phyloP scores from a whole-genome alignment of 2,329 filamentous ascomycete species.

The Paecilomyces formosus region DNA sequence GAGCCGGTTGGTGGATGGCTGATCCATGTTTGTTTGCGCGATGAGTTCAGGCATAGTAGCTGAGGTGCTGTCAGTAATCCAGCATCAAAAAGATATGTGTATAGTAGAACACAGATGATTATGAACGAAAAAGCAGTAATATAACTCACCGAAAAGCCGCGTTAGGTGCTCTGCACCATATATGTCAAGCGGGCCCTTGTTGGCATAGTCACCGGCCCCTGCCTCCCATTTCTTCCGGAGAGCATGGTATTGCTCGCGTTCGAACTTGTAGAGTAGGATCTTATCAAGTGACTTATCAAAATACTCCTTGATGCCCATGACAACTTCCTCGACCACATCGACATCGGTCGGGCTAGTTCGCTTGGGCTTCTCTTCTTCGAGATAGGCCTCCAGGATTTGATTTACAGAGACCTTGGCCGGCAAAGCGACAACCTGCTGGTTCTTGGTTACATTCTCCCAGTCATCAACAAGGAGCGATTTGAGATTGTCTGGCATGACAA shows the following conservation, averaged over 20 bases:
- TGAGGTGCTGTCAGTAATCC: conserved; percentile 28
- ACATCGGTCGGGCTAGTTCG: conserved; percentile 59
- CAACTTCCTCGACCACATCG: conserved; percentile 84
- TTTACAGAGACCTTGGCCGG: conserved; percentile 70
- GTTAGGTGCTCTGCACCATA: conserved; percentile 92
- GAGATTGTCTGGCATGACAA: conserved; percentile 79
- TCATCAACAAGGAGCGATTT: conserved; percentile 94
- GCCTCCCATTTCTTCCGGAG: conserved; percentile 63
- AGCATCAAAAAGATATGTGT: background rate
- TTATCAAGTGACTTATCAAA: conserved; percentile 86
- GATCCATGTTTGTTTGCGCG: conserved; percentile 96
- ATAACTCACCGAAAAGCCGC: conserved; percentile 69
- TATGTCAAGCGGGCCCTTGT: conserved; percentile 67
- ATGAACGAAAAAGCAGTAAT: background rate
- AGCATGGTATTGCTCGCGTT: conserved; percentile 79
- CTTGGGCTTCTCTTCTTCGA: conserved; percentile 59
- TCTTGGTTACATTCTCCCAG: conserved; percentile 98
- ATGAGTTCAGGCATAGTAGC: conserved; percentile 88
- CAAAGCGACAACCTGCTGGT: conserved; percentile 78
- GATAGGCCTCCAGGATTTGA: conserved; percentile 74
- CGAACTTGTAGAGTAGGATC: conserved; percentile 88
- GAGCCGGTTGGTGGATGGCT: conserved; percentile 78
- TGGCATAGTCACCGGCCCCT: conserved; percentile 55
- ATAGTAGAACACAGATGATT: background rate
- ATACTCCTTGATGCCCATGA: conserved; percentile 81